A percentile compares a stretch with the other conserved stretches of the same genome.
Conservation (phyloP, 164 flowering plant genomes). For the Chimonanthus praecox region DNA sequence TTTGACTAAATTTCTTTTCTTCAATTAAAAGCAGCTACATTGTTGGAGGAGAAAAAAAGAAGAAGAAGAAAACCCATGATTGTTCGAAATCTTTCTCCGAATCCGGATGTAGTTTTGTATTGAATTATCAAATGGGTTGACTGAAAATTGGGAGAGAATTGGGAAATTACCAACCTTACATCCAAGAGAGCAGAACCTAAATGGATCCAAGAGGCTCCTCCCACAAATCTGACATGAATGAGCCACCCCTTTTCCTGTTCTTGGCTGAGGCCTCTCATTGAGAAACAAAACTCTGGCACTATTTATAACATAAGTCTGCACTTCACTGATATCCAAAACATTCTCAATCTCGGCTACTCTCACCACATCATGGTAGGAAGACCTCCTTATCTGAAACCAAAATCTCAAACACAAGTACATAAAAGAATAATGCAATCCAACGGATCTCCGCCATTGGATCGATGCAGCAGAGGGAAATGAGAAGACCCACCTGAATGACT, state of each 20-base stretch:
- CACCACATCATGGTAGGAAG: constrained; percentile 97
- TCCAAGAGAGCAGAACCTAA: constrained; percentile 47
- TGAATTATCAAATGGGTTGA: neutral
- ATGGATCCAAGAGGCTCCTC: constrained; percentile 51
- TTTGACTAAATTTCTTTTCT: too few relatives aligned
- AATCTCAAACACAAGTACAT: neutral
- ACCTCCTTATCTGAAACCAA: constrained; percentile 67
- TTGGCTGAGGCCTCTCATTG: constrained; percentile 92
- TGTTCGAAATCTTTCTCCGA: neutral
- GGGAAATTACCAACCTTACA: constrained; percentile 59
- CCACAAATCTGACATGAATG: constrained; percentile 78
- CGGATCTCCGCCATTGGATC: neutral
- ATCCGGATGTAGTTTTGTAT: neutral
- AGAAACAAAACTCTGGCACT: constrained; percentile 86
- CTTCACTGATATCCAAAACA: constrained; percentile 72
- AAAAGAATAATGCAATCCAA: neutral
- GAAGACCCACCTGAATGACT: constrained; percentile 62
- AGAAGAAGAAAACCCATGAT: neutral
- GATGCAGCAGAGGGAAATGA: neutral
- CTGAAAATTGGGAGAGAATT: neutral
- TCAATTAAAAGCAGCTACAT: too few relatives aligned
- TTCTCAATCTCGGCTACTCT: constrained; percentile 76
- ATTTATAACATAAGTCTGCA: constrained; percentile 93
- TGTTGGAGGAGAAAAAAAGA: neutral
- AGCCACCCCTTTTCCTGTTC: constrained; percentile 57